phyloP scores from a whole-genome alignment of 2,329 filamentous ascomycete genomes.

The Claviceps pazoutovae region DNA sequence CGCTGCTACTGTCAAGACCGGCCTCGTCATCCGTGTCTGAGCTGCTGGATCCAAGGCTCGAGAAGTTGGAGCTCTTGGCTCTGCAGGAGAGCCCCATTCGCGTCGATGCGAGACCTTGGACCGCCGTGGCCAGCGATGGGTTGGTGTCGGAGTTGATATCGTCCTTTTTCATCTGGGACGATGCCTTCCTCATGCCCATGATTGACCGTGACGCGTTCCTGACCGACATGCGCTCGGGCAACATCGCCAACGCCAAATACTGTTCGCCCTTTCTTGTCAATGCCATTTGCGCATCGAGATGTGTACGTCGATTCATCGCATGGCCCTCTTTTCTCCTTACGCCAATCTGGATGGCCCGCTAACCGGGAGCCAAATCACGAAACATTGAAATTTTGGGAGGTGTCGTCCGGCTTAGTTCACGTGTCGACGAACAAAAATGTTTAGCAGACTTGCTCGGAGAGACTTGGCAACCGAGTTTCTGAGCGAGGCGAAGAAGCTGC shows the following conservation, averaged over 20 bases:
- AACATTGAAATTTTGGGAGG: no score
- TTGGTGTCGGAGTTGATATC: slow-evolving; percentile 18
- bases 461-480: slow-evolving; percentile 11
- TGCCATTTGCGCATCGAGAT: slow-evolving; percentile 17
- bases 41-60: not conserved
- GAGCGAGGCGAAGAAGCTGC: slow-evolving; percentile 12
- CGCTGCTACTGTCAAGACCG: not conserved
- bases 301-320: slow-evolving; percentile 10
- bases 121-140: slow-evolving; percentile 15
- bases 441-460: slow-evolving; percentile 5
- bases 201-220: slow-evolving; percentile 15
- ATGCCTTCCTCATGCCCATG: slow-evolving; percentile 12
- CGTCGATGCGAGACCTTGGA: slow-evolving; percentile 18
- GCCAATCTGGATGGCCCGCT: not conserved
- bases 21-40: not conserved
- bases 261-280: slow-evolving; percentile 20
- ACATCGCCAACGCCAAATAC: slow-evolving; percentile 10
- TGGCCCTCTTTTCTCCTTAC: not conserved
- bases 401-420: slow-evolving; percentile 7
- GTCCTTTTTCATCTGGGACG: slow-evolving; percentile 18
- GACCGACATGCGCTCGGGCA: slow-evolving; percentile 13
- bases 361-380: not conserved
- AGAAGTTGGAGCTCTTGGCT: slow-evolving; percentile 5
- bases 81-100: slow-evolving; percentile 10
- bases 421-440: slow-evolving; percentile 9